phyloP scores from a whole-genome alignment of 2,329 filamentous ascomycete genomes.

The Talaromyces pinophilus region DNA sequence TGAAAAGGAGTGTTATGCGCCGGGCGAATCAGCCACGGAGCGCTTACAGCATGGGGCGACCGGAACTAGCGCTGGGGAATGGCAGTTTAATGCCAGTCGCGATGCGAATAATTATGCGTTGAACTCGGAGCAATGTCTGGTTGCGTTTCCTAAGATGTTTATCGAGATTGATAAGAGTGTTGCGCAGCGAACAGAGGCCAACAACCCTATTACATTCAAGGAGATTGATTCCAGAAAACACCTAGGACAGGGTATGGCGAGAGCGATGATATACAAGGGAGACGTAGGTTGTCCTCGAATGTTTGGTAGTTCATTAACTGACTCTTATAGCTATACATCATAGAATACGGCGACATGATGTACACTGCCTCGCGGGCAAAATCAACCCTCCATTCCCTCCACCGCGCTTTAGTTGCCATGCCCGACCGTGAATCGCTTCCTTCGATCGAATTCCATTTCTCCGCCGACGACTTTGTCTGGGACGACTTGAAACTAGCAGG shows the following conservation, averaged over 20 bases:
- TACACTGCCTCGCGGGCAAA: constrained; percentile 40
- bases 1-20: constrained; percentile 20
- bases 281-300: constrained; percentile 31
- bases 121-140: constrained; percentile 38
- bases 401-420: constrained; percentile 50
- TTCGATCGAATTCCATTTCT: constrained; percentile 54
- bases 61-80: constrained; percentile 23
- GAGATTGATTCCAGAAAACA: constrained; percentile 36
- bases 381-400: constrained; percentile 50
- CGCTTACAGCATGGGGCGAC: constrained; percentile 5
- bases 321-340: constrained; percentile 37
- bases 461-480: constrained; percentile 47
- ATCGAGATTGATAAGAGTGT: constrained; percentile 40
- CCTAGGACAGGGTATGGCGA: constrained; percentile 40
- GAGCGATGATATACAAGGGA: constrained; percentile 39
- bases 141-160: constrained; percentile 46
- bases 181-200: constrained; percentile 26
- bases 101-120: constrained; percentile 43
- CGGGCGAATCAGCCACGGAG: constrained; percentile 13
- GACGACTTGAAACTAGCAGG: constrained; percentile 25
- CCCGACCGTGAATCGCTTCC: constrained; percentile 45
- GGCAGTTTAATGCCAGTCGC: constrained; percentile 37
- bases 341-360: constrained; percentile 38
- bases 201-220: constrained; percentile 34
- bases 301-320: background rate